These are phyloP conservation scores for Picea glauca DNA, from an alignment of 75 land plant species.

Conservation along the genomic window DNA sequence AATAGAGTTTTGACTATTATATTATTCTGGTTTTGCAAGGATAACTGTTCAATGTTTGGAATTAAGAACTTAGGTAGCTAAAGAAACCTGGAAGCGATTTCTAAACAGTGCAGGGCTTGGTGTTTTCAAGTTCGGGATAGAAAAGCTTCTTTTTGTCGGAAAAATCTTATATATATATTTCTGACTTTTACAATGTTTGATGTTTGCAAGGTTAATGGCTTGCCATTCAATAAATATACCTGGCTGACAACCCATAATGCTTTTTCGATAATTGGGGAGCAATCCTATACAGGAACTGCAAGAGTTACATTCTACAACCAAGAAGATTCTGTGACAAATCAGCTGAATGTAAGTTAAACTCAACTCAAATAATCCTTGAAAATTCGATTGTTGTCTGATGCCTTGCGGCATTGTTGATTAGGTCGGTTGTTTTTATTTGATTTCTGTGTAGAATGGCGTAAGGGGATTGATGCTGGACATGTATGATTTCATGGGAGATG, in stretches of 20 bases:
- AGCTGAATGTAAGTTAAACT: slow-evolving; percentile 44
- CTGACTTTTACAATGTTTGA: background rate
- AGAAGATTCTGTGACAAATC: slow-evolving; percentile 74
- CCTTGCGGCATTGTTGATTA: background rate
- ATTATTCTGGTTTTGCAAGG: too few relatives aligned
- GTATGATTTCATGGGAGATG: slow-evolving; percentile 79
- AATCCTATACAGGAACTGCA: slow-evolving; percentile 43
- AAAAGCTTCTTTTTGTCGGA: too few relatives aligned
- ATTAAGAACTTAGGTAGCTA: background rate
- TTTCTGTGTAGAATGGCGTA: slow-evolving; percentile 67
- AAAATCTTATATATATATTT: background rate
- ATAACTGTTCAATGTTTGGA: background rate
- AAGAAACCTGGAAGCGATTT: background rate
- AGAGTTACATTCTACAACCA: slow-evolving; percentile 83
- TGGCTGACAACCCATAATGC: slow-evolving; percentile 89
- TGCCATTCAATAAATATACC: slow-evolving; percentile 82
- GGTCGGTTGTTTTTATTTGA: slow-evolving; percentile 1
- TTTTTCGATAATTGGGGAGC: slow-evolving; percentile 59
- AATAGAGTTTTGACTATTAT: too few relatives aligned
- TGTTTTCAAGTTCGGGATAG: too few relatives aligned
- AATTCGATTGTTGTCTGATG: background rate
- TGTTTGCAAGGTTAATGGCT: slow-evolving; percentile 35
- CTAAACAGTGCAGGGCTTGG: too few relatives aligned
- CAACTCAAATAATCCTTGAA: background rate
- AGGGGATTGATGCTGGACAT: slow-evolving; percentile 92